Evolutionary conservation across 805 yeast genomes (phyloP).

Genomic region (Soucietia sequanensis): DNA sequence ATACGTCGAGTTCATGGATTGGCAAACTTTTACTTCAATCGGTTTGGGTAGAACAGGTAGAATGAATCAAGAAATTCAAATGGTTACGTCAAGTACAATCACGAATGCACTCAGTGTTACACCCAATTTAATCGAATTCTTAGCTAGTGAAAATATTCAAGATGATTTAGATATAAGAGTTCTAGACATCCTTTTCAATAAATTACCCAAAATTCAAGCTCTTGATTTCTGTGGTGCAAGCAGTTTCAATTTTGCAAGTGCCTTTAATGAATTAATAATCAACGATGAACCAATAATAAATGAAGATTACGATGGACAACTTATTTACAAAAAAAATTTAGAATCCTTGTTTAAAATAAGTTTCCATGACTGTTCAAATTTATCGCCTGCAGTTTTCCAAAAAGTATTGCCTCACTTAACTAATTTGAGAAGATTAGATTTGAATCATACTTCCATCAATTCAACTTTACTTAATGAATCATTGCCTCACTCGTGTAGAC

Average conservation of each 20-base stretch:
- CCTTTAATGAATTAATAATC: constrained; percentile 48
- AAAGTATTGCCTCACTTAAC: constrained; percentile 57
- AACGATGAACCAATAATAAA: constrained; percentile 17
- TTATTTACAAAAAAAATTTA: constrained; percentile 5
- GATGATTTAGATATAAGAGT: constrained; percentile 70
- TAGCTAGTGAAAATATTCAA: constrained; percentile 83
- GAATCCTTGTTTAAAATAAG: constrained; percentile 50
- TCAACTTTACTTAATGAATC: constrained; percentile 52
- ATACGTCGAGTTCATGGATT: constrained; percentile 75
- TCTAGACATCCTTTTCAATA: constrained; percentile 53
- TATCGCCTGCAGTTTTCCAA: constrained; percentile 55
- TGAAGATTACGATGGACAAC: constrained; percentile 8
- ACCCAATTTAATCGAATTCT: constrained; percentile 71
- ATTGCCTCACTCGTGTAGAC: constrained; percentile 54
- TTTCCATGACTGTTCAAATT: constrained; percentile 84
- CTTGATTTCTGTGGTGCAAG: constrained; percentile 90
- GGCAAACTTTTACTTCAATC: constrained; percentile 83
- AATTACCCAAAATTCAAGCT: constrained; percentile 56
- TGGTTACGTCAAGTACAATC: constrained; percentile 78
- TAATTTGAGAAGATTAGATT: constrained; percentile 64
- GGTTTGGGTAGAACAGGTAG: constrained; percentile 87
- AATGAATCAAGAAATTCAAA: constrained; percentile 89
- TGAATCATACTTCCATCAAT: constrained; percentile 77
- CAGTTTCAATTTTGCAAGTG: constrained; percentile 56
- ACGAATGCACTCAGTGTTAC: constrained; percentile 58